These are phyloP conservation scores for Bonia amplexicaulis DNA, from an alignment of 176 grass and related monocot genomes.

Conservation along the genomic window DNA sequence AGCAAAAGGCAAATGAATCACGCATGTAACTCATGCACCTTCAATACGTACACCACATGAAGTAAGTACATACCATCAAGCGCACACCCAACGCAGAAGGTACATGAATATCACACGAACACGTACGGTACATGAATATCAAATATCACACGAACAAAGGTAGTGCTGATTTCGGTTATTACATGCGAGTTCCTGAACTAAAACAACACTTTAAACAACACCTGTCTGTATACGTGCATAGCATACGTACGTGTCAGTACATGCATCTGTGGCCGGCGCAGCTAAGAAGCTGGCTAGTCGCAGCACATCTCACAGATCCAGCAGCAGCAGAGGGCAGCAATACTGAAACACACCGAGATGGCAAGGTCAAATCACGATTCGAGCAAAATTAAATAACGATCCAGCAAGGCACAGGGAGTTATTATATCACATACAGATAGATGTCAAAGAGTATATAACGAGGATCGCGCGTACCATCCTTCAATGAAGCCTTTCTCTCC, in stretches of 20 bases:
- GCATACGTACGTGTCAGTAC: not conserved
- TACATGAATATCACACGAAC: not conserved
- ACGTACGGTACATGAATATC: not conserved
- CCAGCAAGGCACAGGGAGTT: not conserved
- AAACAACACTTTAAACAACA: not conserved
- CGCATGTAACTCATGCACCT: not conserved
- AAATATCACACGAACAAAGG: not conserved
- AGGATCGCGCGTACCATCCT: conserved; percentile 48
- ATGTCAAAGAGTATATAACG: not conserved
- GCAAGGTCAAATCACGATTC: not conserved
- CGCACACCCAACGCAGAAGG: not conserved
- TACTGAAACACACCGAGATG: conserved; percentile 26
- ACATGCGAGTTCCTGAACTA: not conserved
- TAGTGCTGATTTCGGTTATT: no score
- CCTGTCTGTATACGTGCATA: not conserved
- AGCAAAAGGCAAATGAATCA: not conserved
- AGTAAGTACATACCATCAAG: not conserved
- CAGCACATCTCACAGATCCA: conserved; percentile 95
- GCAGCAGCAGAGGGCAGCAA: conserved; percentile 84
- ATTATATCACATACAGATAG: not conserved
- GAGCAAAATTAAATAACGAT: not conserved
- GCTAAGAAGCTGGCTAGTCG: conserved; percentile 5
- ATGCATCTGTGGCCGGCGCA: not conserved
- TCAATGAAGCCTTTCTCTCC: conserved; percentile 82
- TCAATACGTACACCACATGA: not conserved